Base-by-base conservation (phyloP, 768 basidiomycete genomes). In the Termitomyces sp. region DNA sequence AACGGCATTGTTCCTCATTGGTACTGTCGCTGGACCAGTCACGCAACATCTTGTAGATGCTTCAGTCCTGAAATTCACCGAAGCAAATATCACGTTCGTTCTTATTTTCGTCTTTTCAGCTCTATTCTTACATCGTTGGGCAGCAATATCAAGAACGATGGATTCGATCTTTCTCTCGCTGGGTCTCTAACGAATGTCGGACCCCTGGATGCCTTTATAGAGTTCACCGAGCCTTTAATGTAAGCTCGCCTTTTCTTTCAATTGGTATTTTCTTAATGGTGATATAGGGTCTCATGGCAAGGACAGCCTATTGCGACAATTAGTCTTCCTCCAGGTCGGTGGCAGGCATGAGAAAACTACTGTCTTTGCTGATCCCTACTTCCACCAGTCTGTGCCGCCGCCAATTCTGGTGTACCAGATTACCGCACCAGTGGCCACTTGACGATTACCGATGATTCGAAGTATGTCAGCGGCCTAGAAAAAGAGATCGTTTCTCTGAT, bases 191-290 rank as follows among this genome's bases (percentile, higher is more conserved):
- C 82, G 0, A 81, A 84, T 51, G 69, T 80, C 6, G 88, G 88
- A 0, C 87, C 88, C 22, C 75, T 90, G 51, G 87, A 90, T 70
- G 87, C 86, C 3, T 63, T 77, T 48, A 88, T 90, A 50, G 78
- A 80, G 15, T 90, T 90, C 65, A 72, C 75, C 15, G 82, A 87
- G 44, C 85, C 85, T 2, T 71, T 88, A 46, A 80, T 64, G 82
- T 86, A 71, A 54, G 80, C 26, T 47, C 69, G 42, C 12, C 39
- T n/a, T 42, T 33, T 34, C 12, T 16, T 31, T 5, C 20, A n/a
- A 42, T 34, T 33, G 46, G 9, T 34, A 44, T 33, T 4, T 54
- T 13, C 51, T 50, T 44, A 54, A 54, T 34, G 29, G 15, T 3
- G 2, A 12, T 22, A 36, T 54, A 87, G 83, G 13, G 82, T 89